Evolutionary conservation across 139 green algal genomes (phyloP).

Genomic region (Gonium pectorale): DNA sequence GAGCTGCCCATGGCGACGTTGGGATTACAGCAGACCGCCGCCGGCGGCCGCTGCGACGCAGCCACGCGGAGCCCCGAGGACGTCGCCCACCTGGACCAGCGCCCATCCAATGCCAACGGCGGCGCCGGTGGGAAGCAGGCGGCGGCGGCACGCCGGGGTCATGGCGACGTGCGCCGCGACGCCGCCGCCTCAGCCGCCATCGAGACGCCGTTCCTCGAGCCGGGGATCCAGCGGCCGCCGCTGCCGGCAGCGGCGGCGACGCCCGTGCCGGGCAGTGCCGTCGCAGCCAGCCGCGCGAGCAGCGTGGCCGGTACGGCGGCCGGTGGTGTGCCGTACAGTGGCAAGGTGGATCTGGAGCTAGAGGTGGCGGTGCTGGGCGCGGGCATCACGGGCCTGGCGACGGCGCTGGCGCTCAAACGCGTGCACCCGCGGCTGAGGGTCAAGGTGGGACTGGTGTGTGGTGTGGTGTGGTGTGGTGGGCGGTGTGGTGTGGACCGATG

Average conservation of each 20-base stretch:
- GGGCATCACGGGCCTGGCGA: conserved; percentile 45
- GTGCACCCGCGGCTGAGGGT: conserved; percentile 34
- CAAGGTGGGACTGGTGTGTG: conserved; percentile 32
- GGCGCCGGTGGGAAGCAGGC: too few species aligned
- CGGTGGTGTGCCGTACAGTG: background rate
- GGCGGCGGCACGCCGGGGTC: background rate
- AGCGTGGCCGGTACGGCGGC: conserved; percentile 25
- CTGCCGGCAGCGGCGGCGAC: background rate
- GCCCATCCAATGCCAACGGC: too few species aligned
- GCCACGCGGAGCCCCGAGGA: too few species aligned
- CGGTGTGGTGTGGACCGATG: background rate
- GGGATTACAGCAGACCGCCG: too few species aligned
- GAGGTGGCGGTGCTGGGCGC: conserved; percentile 52
- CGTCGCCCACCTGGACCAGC: too few species aligned
- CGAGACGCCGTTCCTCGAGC: background rate
- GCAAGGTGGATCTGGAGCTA: conserved; percentile 36
- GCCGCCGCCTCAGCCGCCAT: background rate
- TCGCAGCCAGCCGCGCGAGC: conserved; percentile 26
- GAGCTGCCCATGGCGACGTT: too few species aligned
- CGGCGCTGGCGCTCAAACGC: conserved; percentile 41
- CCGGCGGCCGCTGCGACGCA: too few species aligned
- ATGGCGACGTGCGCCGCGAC: background rate
- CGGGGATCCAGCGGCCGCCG: background rate
- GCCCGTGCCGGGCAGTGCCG: background rate
- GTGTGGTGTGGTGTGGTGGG: background rate